These are phyloP conservation scores for Kodamaea arcana DNA, from an alignment of 1,139 yeast genomes.

Conservation along the genomic window DNA sequence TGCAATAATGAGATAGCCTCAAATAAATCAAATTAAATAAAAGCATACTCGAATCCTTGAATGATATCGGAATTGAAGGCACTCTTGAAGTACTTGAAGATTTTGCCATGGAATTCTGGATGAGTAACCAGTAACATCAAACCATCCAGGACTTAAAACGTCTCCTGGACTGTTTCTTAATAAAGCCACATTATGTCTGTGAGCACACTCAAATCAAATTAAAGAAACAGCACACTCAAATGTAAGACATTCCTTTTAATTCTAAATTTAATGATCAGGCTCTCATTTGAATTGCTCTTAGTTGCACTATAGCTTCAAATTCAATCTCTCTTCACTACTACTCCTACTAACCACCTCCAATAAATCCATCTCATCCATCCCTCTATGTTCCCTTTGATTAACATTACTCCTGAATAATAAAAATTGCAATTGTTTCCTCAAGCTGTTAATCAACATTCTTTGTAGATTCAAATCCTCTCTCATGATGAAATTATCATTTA, in stretches of 20 bases:
- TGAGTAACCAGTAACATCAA: slow-evolving; percentile 38
- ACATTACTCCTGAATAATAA: slow-evolving; percentile 37
- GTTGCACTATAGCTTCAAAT: slow-evolving; percentile 27
- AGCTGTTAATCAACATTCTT: slow-evolving; percentile 40
- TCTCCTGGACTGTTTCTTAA: slow-evolving; percentile 74
- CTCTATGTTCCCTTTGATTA: slow-evolving; percentile 1
- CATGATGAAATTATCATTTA: slow-evolving; percentile 42
- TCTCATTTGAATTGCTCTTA: too few species aligned
- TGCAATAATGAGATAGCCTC: too few species aligned
- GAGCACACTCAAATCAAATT: too few species aligned
- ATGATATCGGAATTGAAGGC: slow-evolving; percentile 74
- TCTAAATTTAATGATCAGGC: too few species aligned
- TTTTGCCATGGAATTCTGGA: slow-evolving; percentile 38
- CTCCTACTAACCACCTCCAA: slow-evolving; percentile 23
- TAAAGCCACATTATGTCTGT: slow-evolving; percentile 62
- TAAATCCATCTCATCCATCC: slow-evolving; percentile 9
- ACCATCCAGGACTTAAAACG: slow-evolving; percentile 75
- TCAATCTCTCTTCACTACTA: slow-evolving; percentile 37
- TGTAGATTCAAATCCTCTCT: slow-evolving; percentile 49
- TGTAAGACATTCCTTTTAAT: too few species aligned
- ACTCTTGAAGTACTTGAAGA: slow-evolving; percentile 61
- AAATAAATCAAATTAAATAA: too few species aligned
- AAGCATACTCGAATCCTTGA: slow-evolving; percentile 62
- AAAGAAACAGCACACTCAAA: too few species aligned
- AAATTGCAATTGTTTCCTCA: slow-evolving; percentile 51